Conservation (phyloP, 1,284 basidiomycete genomes). For the Tilletia horrida region DNA sequence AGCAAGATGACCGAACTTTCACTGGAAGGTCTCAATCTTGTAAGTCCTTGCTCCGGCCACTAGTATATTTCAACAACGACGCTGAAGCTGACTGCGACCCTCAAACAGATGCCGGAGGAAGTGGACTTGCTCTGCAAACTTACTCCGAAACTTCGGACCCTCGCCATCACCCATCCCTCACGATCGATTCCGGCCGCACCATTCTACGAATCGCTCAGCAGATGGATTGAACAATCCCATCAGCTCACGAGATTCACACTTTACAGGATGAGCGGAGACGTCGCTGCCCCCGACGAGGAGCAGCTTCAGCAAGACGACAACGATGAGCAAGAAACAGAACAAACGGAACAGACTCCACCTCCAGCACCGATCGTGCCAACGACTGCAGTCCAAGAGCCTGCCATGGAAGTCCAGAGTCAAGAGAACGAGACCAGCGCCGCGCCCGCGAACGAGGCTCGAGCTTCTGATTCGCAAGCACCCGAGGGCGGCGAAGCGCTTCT, state of each 20-base stretch:
- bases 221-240: conserved; percentile 27
- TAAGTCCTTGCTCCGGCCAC: conserved; percentile 6
- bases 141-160: conserved; percentile 22
- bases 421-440: no score
- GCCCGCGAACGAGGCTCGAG: no score
- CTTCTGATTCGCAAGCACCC: neutral
- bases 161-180: conserved; percentile 41
- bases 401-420: no score
- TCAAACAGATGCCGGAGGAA: conserved; percentile 24
- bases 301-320: conserved; percentile 28
- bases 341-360: no score
- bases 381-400: no score
- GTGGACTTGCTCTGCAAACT: conserved; percentile 26
- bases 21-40: conserved; percentile 38
- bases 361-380: no score
- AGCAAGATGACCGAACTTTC: conserved; percentile 34
- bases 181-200: conserved; percentile 30
- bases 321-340: conserved; percentile 24
- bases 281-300: conserved; percentile 29
- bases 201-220: conserved; percentile 33
- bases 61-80: neutral
- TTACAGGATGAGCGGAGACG: conserved; percentile 24
- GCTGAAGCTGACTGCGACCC: neutral
- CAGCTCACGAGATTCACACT: conserved; percentile 35
- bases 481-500: neutral